Evolutionary conservation across 2,329 filamentous ascomycete species (phyloP).

Genomic region (Colletotrichum sublineola): DNA sequence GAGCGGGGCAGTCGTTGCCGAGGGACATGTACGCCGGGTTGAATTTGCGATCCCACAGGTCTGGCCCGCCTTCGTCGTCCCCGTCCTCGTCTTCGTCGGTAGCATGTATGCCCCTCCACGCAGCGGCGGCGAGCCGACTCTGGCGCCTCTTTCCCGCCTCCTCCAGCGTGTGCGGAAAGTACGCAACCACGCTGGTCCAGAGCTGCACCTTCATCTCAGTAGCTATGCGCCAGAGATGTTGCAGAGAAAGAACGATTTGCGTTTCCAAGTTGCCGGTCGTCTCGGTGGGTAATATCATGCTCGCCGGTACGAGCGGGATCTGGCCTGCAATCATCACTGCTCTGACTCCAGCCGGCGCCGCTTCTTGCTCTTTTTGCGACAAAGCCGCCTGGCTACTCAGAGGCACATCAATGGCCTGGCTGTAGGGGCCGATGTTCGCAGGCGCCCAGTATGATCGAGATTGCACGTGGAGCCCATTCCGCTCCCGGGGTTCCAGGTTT

Average conservation of each 20-base stretch:
- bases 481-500: conserved; percentile 46
- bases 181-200: conserved; percentile 83
- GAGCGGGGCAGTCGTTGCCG: conserved; percentile 45
- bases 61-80: conserved; percentile 63
- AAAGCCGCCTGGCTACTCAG: conserved; percentile 42
- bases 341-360: conserved; percentile 46
- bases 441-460: conserved; percentile 97
- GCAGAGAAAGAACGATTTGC: conserved; percentile 80
- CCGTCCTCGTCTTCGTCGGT: conserved; percentile 64
- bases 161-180: conserved; percentile 65
- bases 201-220: conserved; percentile 77
- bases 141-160: conserved; percentile 49
- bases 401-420: conserved; percentile 79
- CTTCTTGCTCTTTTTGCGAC: not conserved
- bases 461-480: conserved; percentile 87
- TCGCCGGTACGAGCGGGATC: conserved; percentile 86
- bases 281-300: conserved; percentile 73
- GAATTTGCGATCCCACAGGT: conserved; percentile 78
- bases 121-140: conserved; percentile 58
- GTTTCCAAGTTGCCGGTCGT: conserved; percentile 59
- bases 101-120: conserved; percentile 58
- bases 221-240: conserved; percentile 91
- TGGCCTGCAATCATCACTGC: conserved; percentile 84
- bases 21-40: conserved; percentile 63
- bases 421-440: conserved; percentile 97